A percentile compares a stretch with the other conserved stretches of the same genome.
Conservation (phyloP, 192 early-diverging fungal species). For the Backusella liffmaniae region DNA sequence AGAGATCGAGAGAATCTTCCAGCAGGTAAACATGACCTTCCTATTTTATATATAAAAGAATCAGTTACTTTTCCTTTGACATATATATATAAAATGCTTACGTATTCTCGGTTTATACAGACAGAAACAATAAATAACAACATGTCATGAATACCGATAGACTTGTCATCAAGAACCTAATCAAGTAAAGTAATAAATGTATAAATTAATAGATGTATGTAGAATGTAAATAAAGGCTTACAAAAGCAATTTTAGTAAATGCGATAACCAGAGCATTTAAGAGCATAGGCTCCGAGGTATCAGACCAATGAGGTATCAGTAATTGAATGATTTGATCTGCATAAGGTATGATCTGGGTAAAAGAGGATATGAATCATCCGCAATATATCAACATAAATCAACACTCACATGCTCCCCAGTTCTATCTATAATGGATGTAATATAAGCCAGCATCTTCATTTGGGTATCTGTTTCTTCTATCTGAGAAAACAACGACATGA, state of each 20-base stretch:
- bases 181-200: neutral
- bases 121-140: constrained; percentile 75
- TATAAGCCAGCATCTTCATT: constrained; percentile 70
- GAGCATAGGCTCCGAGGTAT: constrained; percentile 76
- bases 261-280: constrained; percentile 75
- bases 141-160: constrained; percentile 67
- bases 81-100: constrained; percentile 17
- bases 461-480: constrained; percentile 74
- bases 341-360: constrained; percentile 63
- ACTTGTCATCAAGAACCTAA: constrained; percentile 47
- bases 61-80: neutral
- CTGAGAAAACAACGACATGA: constrained; percentile 60
- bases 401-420: constrained; percentile 59
- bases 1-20: constrained; percentile 91
- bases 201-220: neutral
- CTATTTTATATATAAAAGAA: constrained; percentile 32
- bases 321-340: constrained; percentile 69
- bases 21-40: constrained; percentile 78
- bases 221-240: constrained; percentile 22
- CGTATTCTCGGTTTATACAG: constrained; percentile 64
- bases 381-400: neutral
- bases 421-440: constrained; percentile 75
- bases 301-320: constrained; percentile 81
- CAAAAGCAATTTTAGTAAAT: constrained; percentile 72
- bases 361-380: neutral